Base-by-base conservation (phyloP, 345 rosid genomes). In the Rhodamnia argentea region DNA sequence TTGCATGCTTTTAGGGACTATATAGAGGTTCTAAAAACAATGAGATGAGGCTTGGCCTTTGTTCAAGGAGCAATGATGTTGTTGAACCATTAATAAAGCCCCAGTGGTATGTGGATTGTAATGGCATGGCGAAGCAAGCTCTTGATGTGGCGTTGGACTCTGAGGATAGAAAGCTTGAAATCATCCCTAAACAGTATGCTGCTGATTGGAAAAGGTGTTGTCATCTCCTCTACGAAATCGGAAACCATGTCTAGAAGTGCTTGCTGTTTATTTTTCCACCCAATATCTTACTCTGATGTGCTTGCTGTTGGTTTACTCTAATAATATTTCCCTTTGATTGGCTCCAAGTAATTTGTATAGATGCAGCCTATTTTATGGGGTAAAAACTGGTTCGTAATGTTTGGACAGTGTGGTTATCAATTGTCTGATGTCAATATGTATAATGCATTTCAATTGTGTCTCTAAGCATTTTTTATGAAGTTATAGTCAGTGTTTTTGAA, bases 21-120 rank as follows among this genome's bases (percentile, higher is more conserved):
- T 95, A 94, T 89, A 91, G 96, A 89, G 98, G 94, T 89, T 92
- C 93, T 56, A 90, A 91, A 85, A 93, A 91, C 91, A 97, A 96
- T 89, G 99, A 95, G 86, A 97, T 97, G 99, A 92, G 95, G 78
- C 96, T 97, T 91, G 99, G 98, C 64, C 86, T 89, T 87, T 95
- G 96, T 89, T 92, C 96, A 88, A 95, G 99, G 91, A 96, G 91
- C 87, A 91, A 85, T 85, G 99, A 96, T 89, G 94, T 97, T 87
- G 87, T 95, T 52, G 99, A 96, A 90, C 99, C 99, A 57, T 87
- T 96, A 95, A 92, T 96, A 88, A 97, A 95, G 93, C 98, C 98
- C 54, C 99, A 96, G 70, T 96, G 99, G 99, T 97, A 90, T 82
- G 98, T 97, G 57, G 89, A 90, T 58, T 96, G 98, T 90, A 86